Evolutionary conservation across 352 stramenopile genomes (phyloP).

Genomic region (Phytopythium sindhum): DNA sequence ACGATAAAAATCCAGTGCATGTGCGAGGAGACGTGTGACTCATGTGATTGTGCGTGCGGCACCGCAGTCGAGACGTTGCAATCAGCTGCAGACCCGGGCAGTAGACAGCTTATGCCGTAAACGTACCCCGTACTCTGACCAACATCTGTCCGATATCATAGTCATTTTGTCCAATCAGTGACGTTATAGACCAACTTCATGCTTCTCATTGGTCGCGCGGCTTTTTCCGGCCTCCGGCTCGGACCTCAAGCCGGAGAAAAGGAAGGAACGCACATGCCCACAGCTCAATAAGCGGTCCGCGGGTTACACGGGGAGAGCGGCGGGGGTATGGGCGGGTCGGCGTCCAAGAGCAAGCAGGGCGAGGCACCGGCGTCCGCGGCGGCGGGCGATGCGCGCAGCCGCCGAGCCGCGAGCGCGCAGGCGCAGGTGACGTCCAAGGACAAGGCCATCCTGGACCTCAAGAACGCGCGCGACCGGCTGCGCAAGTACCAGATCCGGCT

Average conservation of each 20-base stretch:
- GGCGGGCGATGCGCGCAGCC: background rate
- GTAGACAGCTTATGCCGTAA: background rate
- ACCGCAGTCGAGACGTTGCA: background rate
- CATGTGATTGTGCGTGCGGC: slow-evolving; percentile 5
- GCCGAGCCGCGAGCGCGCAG: slow-evolving; percentile 23
- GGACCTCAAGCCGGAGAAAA: background rate
- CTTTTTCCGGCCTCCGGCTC: too few species aligned
- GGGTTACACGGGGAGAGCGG: background rate
- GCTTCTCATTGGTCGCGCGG: background rate
- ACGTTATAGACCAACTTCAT: background rate
- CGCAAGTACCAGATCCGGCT: slow-evolving; percentile 82
- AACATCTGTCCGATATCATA: background rate
- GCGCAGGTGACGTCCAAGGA: slow-evolving; percentile 84
- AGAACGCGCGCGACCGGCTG: slow-evolving; percentile 85
- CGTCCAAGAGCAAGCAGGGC: slow-evolving; percentile 49
- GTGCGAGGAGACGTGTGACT: slow-evolving; percentile 1
- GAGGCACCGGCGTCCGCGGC: slow-evolving; percentile 11
- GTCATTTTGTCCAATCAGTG: background rate
- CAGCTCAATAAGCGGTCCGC: too few species aligned
- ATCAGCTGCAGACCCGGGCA: background rate
- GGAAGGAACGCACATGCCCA: background rate
- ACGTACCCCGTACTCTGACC: background rate
- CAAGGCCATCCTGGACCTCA: slow-evolving; percentile 86
- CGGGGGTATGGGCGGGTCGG: slow-evolving; percentile 38
- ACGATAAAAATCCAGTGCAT: slow-evolving; percentile 2